Base-by-base conservation (phyloP, 2,329 filamentous ascomycete species). In the Claviceps citrina region DNA sequence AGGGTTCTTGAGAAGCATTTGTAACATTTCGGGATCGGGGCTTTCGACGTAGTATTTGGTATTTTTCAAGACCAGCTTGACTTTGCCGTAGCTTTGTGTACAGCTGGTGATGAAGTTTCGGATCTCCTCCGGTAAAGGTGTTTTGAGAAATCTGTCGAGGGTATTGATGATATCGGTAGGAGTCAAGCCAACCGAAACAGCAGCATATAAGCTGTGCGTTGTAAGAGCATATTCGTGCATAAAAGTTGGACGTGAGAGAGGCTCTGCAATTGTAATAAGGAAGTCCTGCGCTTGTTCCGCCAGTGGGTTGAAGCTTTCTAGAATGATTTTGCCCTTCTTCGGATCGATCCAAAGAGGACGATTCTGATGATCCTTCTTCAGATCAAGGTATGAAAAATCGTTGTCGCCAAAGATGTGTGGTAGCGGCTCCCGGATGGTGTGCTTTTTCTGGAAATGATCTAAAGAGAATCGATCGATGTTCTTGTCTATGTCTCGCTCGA, bases 41-140 rank as follows among this genome's bases (percentile, higher is more conserved):
- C 84, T 95, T 61, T 98, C 91, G 45, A 96, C 78, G 51, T 82
- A 95, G 60, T 93, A 95, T 48, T 84, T 83, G 46, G 89, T 96
- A 52, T 95, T 83, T 59, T 94, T 93, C 46, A 96, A 62, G 33
- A 96, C 91, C 39, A 96, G 74, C 59, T 94, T 91, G 41, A 95
- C 86, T 61, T 95, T 96, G 47, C 91, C 91, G 56, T 91, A 96
- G 39, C 84, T 91, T 47, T 84, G 78, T 5, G 86, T 93, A 46
- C 85, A 91, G 44, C 77, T 77, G 20, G 62, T 64, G 48, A 89
- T 89, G 57, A 89, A 95, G 7, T 75, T 67, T 45, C 78, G 73
- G 45, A 96, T 83, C 36, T 78, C 74, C n/a, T 82, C 72, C 0
- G 89, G 86, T 10, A 96, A 66, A 7, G 82, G 78, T 2, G 83